Base-by-base conservation (phyloP, 202 grass and related monocot genomes). In the Saccharum hybrid region DNA sequence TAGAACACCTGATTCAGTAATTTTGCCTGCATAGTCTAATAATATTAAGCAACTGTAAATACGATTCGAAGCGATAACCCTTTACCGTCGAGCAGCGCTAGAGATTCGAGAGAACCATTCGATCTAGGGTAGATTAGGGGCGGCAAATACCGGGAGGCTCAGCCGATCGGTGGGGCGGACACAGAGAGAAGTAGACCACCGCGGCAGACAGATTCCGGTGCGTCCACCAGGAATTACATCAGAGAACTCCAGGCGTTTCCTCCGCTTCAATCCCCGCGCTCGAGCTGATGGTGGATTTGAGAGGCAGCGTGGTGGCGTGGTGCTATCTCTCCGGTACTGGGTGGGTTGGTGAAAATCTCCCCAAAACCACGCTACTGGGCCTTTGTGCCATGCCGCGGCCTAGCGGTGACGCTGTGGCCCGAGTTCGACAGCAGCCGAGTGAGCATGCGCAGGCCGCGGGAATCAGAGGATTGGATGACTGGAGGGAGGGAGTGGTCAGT, bases 321-420 rank as follows among this genome's bases (percentile, higher is more conserved):
- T 12, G 0, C 31, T 63, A 13, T 18, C 5, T 5, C 18, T 31
- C 52, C 31, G 38, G 52, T 60, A 34, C 18, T 30, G 11, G 6
- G 19, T 76, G 71, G 15, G 39, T 57, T 68, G 45, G 37, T 52
- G 76, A 71, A 34, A 68, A 63, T 22, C 77, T 67, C 13, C 8
- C 43, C 79, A 22, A 40, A 56, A 56, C 8, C 9, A 46, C 10
- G 0, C 23, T 33, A 8, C 2, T 19, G 64, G 78, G 36, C 77
- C 63, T 51, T 0, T 15, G 12, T 48, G 45, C 45, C 45, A 48
- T 48, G 12, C 12, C 45, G 3, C 13, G 45, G 59, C 39, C 59
- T 78, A 23, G 21, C 22, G 23, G 54, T 3, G 54, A 9, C 54
- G 0, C 54, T 21, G 56, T 52, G 48, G 48, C 48, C 48, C 14